Base-by-base conservation (phyloP, 345 rosid species). In the Excoecaria cochinchinensis region DNA sequence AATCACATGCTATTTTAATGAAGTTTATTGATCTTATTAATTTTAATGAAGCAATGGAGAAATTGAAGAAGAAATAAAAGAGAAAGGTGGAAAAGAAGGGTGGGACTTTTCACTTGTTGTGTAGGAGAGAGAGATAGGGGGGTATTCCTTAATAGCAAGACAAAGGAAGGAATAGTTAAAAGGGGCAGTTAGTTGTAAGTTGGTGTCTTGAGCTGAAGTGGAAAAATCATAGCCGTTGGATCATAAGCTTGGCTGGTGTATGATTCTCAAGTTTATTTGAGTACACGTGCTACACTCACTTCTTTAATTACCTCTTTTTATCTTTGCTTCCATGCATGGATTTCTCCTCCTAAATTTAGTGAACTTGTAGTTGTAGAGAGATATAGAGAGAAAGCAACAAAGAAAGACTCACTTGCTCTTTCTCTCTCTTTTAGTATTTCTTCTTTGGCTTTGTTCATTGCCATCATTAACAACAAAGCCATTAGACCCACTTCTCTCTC, bases 281-380 rank as follows among this genome's bases (percentile, higher is more conserved):
- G 80, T 88, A 81, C 88, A 86, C 87, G 89, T 88, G 89, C 87
- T 84, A 47, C 78, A 36, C 53, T 74, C 70, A 12, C 46, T 24
- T 60, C 48, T 53, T 16, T 31, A 48, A 63, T 80, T 79, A 46
- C 79, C 68, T 76, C 74, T 77, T 55, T 80, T 69, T 71, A 72
- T 79, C 85, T 83, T 86, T 85, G 88, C 91, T 88, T 88, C 86
- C 84, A 67, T 86, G 91, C 91, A 86, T 88, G 86, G 89, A 84
- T 82, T 88, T 88, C 88, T 86, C 85, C 91, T 85, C 89, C 84
- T 77, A 80, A 82, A 76, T 78, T 53, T 80, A 76, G 70, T 76
- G 71, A 22, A 42, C 67, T 57, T 57, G 13, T 21, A 50, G 36
- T 73, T 73, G 58, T 60, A 9, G 36, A 48, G 69, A 62, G 59